phyloP scores from a whole-genome alignment of 2,329 filamentous ascomycete species.

The Hansfordia pulvinata region DNA sequence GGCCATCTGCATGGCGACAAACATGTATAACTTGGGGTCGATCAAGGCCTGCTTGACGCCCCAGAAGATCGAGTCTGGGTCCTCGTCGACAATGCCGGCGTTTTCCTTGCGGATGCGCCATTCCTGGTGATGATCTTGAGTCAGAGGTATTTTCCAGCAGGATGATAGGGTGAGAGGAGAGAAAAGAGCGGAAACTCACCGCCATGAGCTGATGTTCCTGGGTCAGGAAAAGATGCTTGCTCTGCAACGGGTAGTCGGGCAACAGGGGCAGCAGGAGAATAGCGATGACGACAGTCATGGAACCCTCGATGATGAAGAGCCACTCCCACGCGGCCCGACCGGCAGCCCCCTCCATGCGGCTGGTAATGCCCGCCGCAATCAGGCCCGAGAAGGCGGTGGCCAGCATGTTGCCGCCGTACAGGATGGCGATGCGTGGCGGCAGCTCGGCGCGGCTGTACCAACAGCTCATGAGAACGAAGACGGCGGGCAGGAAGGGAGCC shows the following conservation, averaged over 20 bases:
- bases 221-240: slow-evolving; percentile 5
- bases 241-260: slow-evolving; percentile 8
- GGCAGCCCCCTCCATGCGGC: slow-evolving; percentile 14
- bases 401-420: slow-evolving; percentile 20
- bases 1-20: slow-evolving; percentile 11
- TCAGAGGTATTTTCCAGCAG: too few species aligned
- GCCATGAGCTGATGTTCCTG: slow-evolving; percentile 7
- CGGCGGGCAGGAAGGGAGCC: slow-evolving; percentile 8
- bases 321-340: slow-evolving; percentile 21
- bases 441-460: slow-evolving; percentile 30
- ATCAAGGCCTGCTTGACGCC: slow-evolving; percentile 7
- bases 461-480: slow-evolving; percentile 7
- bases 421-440: slow-evolving; percentile 16
- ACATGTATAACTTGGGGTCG: slow-evolving; percentile 13
- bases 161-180: too few species aligned
- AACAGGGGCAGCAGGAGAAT: slow-evolving; percentile 7
- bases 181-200: slow-evolving; percentile 3
- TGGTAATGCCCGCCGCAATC: slow-evolving; percentile 19
- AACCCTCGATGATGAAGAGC: slow-evolving; percentile 23
- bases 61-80: slow-evolving; percentile 9
- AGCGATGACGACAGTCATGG: slow-evolving; percentile 19
- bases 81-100: slow-evolving; percentile 10
- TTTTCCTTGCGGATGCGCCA: slow-evolving; percentile 13
- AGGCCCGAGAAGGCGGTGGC: slow-evolving; percentile 21
- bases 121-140: slow-evolving; percentile 16